Base-by-base conservation (phyloP, 441 rosid species). In the Bruguiera hainesii region DNA sequence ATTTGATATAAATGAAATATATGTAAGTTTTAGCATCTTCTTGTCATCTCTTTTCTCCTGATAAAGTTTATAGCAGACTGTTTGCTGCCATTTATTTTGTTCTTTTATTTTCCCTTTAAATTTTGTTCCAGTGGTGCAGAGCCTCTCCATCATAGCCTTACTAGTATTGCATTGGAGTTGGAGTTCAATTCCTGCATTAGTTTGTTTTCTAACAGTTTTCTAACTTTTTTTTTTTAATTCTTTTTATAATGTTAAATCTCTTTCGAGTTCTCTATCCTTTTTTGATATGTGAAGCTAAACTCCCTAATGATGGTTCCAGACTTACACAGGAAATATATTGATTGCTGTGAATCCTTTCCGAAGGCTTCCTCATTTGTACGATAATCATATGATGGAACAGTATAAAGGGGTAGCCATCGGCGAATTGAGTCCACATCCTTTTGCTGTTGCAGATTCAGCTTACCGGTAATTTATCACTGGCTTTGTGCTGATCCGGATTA, bases 301-400 rank as follows among this genome's bases (percentile, higher is more conserved):
- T 69, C 60, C 33, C 53, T 71, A 35, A 49, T 75, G 75, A 51
- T 74, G 50, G 56, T 68, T 73, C 63, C 85, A 94, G 99, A 94
- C 98, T 33, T 94, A 94, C 81, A 88, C 96, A 53, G 98, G 99
- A 71, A 85, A 79, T 65, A 94, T 91, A 83, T 71, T 94, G 82
- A 94, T 94, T 63, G 99, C 99, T 49, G 99, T 94, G 66, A 94
- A 94, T 72, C 99, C 99, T 50, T 94, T 94, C 78, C 84, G 84
- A 77, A 89, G 75, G 78, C 87, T 94, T 67, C 97, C 98, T 4
- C 96, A 94, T 85, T 85, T 94, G 23, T 94, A 94, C 63, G 92
- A 81, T 76, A 82, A 75, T 75, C 92, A 94, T 76, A 83, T 91
- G 90, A 94, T 94, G 99, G 82, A 83, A 64, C 87, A 89, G 62